Evolutionary conservation across 805 yeast genomes (phyloP).

Genomic region (Candida lessepsii): DNA sequence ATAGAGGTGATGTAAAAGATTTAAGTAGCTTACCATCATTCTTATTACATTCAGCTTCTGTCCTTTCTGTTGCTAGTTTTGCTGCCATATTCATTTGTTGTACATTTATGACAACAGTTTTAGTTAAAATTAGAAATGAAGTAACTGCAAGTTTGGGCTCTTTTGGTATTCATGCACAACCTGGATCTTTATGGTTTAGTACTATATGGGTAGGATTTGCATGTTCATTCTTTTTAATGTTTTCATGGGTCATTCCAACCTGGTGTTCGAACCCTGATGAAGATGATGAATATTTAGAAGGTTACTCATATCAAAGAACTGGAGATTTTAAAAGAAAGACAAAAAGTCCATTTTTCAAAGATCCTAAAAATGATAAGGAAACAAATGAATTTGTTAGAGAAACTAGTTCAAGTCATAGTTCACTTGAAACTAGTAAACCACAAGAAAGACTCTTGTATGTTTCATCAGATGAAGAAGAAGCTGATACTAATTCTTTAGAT

Average conservation of each 20-base stretch:
- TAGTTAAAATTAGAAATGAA: slow-evolving; percentile 24
- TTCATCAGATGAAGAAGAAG: slow-evolving; percentile 8
- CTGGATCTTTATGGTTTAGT: slow-evolving; percentile 43
- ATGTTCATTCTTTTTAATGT: slow-evolving; percentile 23
- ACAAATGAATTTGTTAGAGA: neutral
- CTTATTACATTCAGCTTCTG: slow-evolving; percentile 36
- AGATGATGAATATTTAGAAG: slow-evolving; percentile 21
- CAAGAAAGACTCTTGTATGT: slow-evolving; percentile 14
- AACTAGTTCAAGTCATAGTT: slow-evolving; percentile 1
- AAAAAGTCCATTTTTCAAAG: neutral
- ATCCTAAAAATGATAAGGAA: neutral
- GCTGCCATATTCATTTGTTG: slow-evolving; percentile 30
- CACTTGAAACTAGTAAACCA: slow-evolving; percentile 6
- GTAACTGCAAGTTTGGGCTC: slow-evolving; percentile 33
- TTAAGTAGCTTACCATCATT: slow-evolving; percentile 28
- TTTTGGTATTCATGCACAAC: slow-evolving; percentile 46
- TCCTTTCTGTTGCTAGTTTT: slow-evolving; percentile 26
- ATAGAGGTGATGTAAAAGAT: slow-evolving; percentile 33
- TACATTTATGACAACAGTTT: slow-evolving; percentile 27
- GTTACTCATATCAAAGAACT: slow-evolving; percentile 12
- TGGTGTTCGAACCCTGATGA: slow-evolving; percentile 54
- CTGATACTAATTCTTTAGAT: neutral
- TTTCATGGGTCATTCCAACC: slow-evolving; percentile 36
- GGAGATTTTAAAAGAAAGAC: slow-evolving; percentile 9
- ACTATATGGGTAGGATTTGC: slow-evolving; percentile 39